A percentile compares a stretch with the other conserved stretches of the same genome.
phyloP scores from a whole-genome alignment of 2,329 filamentous ascomycete genomes.

The Plectosphaerella cucumerina region DNA sequence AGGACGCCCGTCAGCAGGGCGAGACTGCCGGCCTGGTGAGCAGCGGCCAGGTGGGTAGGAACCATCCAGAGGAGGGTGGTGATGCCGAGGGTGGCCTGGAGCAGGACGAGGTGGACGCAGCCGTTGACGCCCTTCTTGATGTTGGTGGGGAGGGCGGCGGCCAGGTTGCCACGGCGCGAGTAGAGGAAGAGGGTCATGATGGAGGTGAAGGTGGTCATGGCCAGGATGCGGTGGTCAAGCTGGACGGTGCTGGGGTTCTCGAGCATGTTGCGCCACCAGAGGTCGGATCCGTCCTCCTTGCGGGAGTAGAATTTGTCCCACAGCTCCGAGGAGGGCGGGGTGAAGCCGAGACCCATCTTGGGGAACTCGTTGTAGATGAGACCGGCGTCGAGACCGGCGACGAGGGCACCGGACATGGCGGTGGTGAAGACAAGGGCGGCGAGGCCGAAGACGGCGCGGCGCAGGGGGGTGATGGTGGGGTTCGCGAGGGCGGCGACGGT shows the following conservation, averaged over 20 bases:
- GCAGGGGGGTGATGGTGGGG: conserved; percentile 69
- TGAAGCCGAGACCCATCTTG: conserved; percentile 80
- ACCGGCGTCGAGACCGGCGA: conserved; percentile 91
- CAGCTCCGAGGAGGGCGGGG: conserved; percentile 78
- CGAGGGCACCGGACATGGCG: conserved; percentile 88
- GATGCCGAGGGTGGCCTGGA: conserved; percentile 86
- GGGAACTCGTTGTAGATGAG: conserved; percentile 99
- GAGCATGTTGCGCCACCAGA: conserved; percentile 96
- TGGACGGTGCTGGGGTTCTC: conserved; percentile 96
- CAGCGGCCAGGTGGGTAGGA: conserved; percentile 79
- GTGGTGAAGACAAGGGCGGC: conserved; percentile 78
- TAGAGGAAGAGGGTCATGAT: conserved; percentile 80
- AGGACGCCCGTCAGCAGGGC: conserved; percentile 79
- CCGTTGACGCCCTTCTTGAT: conserved; percentile 70
- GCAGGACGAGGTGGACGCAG: conserved; percentile 73
- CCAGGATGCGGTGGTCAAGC: conserved; percentile 89
- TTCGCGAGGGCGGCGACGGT: conserved; percentile 58
- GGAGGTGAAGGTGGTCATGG: conserved; percentile 80
- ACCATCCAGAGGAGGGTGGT: conserved; percentile 91
- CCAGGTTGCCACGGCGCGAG: conserved; percentile 60
- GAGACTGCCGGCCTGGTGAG: conserved; percentile 88
- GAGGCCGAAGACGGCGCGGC: conserved; percentile 66
- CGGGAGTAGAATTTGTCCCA: conserved; percentile 84
- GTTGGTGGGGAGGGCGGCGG: conserved; percentile 54
- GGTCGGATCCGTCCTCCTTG: conserved; percentile 70